Base-by-base conservation (phyloP, 345 rosid species). In the Brassica carinata region DNA sequence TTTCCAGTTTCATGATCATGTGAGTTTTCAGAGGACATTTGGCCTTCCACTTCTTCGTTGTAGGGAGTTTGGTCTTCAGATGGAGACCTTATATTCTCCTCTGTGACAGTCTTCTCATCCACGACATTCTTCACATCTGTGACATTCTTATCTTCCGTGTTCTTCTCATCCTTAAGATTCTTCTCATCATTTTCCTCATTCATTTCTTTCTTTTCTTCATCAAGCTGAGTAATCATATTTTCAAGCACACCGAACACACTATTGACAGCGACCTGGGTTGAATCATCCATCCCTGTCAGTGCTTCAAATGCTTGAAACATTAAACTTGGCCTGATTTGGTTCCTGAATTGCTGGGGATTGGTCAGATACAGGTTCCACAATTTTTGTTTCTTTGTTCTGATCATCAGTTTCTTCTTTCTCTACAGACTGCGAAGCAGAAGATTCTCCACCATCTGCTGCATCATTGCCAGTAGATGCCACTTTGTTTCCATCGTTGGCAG, bases 201-300 rank as follows among this genome's bases (percentile, higher is more conserved):
- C 80, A 79, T 86, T 79, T 82, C 78, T 51, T 76, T 87, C 14
- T 87, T 85, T 81, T 76, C 91, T 79, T 90, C 94, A 82, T 86
- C 94, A 10, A 88, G 74, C 82, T 90, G 93, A 76, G 91, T 43
- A 77, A 95, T 91, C 92, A 95, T 88, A 73, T 89, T 85, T 85
- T 95, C 99, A 43, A 95, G 85, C 67, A 93, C 99, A 76, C 97
- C 98, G 57, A 91, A 93, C 78, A 93, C 98, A 81, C 90, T 95
- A 72, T 95, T 95, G 74, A 95, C 98, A 77, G 99, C 99, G 71
- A 91, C 89, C 83, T 93, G 99, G 36, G 98, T 93, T 74, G 98
- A 88, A 85, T 95, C 98, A 88, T 95, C 97, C 83, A 95, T 89
- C 77, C 93, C 98, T 33, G 98, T 85, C 74, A 91, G 84, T 73